Percentiles rank a stretch among this genome's conserved stretches.
These are phyloP conservation scores for Aquilaria yunnanensis DNA, from an alignment of 345 rosid genomes.

Conservation along the genomic window DNA sequence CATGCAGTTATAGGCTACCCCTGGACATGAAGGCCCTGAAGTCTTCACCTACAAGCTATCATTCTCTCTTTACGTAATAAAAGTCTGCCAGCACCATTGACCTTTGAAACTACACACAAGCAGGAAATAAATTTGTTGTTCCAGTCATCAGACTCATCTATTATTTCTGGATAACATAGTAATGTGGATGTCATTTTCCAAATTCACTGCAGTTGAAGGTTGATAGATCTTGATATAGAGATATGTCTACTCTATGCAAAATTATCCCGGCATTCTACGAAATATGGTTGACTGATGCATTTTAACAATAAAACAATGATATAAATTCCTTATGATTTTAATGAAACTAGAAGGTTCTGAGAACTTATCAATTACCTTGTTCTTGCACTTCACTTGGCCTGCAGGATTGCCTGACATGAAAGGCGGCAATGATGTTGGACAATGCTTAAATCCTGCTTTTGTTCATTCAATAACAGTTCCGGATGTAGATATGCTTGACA, in stretches of 20 bases:
- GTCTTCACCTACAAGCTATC: no score
- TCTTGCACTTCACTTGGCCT: slow-evolving; percentile 2
- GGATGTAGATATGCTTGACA: slow-evolving; percentile 67
- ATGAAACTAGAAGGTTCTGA: neutral
- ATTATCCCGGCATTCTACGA: neutral
- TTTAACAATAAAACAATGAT: neutral
- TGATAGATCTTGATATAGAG: neutral
- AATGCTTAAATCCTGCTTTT: slow-evolving; percentile 87
- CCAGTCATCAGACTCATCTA: no score
- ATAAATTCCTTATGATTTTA: neutral
- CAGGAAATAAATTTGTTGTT: no score
- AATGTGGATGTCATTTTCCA: no score
- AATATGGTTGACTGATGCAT: slow-evolving; percentile 2
- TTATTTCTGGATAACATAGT: no score
- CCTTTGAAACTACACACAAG: no score
- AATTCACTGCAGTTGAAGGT: no score
- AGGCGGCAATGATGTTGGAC: slow-evolving; percentile 30
- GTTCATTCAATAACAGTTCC: slow-evolving; percentile 80
- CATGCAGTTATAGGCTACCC: no score
- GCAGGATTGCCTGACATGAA: slow-evolving; percentile 45
- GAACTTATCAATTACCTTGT: neutral
- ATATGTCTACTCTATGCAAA: neutral
- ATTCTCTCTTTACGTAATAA: no score
- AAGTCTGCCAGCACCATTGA: no score
- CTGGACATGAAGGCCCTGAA: no score